Evolutionary conservation across 352 stramenopile species (phyloP).

Genomic region (Pythium angustatum): DNA sequence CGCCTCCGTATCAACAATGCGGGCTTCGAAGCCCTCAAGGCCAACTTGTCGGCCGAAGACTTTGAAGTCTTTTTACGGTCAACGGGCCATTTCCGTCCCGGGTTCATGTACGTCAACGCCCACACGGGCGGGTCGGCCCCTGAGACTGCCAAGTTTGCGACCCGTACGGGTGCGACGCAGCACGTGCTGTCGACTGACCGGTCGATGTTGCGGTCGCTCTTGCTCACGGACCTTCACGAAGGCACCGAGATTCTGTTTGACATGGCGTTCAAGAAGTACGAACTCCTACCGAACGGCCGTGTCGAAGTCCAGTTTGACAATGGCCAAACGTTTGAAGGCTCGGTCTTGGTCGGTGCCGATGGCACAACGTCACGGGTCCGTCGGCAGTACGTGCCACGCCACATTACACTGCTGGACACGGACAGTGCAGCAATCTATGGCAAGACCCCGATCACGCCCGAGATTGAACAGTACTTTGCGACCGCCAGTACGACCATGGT

Average conservation of each 20-base stretch:
- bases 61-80: conserved; percentile 64
- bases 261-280: conserved; percentile 58
- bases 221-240: conserved; percentile 51
- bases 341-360: conserved; percentile 54
- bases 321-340: conserved; percentile 44
- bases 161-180: conserved; percentile 12
- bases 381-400: conserved; percentile 51
- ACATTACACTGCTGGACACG: conserved; percentile 54
- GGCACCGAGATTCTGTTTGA: conserved; percentile 50
- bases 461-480: conserved; percentile 49
- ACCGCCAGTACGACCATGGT: conserved; percentile 52
- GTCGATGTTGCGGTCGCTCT: conserved; percentile 30
- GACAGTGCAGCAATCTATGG: conserved; percentile 70
- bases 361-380: conserved; percentile 62
- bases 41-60: conserved; percentile 40
- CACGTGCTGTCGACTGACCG: conserved; percentile 34
- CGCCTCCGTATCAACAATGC: conserved; percentile 58
- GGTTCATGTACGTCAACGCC: conserved; percentile 53
- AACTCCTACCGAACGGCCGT: conserved; percentile 42
- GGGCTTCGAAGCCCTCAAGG: conserved; percentile 62
- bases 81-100: conserved; percentile 51
- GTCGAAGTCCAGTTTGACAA: conserved; percentile 64
- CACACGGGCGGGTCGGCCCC: conserved; percentile 23
- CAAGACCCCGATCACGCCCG: conserved; percentile 57
- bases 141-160: conserved; percentile 9